These are phyloP conservation scores for Hansenula sp. DNA, from an alignment of 1,139 yeast genomes.

Conservation along the genomic window DNA sequence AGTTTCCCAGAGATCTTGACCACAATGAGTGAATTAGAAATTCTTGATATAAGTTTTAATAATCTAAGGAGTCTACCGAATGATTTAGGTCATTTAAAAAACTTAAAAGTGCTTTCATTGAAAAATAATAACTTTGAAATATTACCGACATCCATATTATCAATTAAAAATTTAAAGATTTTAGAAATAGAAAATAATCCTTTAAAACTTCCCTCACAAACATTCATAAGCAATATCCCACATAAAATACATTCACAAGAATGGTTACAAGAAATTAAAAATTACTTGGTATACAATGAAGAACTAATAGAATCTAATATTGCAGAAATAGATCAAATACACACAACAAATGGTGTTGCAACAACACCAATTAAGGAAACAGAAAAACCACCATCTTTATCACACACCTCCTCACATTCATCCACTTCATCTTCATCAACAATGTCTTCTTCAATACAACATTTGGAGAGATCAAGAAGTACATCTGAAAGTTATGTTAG, in stretches of 20 bases:
- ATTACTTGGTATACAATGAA: conserved; percentile 26
- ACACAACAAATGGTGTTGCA: background rate
- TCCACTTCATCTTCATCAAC: conserved; percentile 5
- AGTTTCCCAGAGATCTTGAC: conserved; percentile 47
- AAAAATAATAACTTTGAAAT: conserved; percentile 57
- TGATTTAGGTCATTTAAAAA: conserved; percentile 34
- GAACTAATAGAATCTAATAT: conserved; percentile 18
- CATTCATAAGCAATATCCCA: conserved; percentile 27
- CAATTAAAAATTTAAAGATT: conserved; percentile 48
- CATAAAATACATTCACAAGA: conserved; percentile 41
- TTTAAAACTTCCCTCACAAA: conserved; percentile 44
- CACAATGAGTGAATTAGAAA: conserved; percentile 48
- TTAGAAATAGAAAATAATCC: conserved; percentile 75
- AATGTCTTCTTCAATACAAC: conserved; percentile 7
- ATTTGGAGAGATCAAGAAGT: conserved; percentile 44
- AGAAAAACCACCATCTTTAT: conserved; percentile 9
- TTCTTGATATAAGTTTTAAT: conserved; percentile 65
- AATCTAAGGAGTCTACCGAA: conserved; percentile 40
- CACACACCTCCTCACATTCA: conserved; percentile 3
- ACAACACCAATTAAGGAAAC: background rate
- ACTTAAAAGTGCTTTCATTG: conserved; percentile 55
- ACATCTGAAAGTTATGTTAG: conserved; percentile 49
- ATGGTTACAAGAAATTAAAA: conserved; percentile 51
- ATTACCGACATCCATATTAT: conserved; percentile 53
- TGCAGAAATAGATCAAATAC: conserved; percentile 18